These are phyloP conservation scores for Exophiala phaeomuriformis DNA, from an alignment of 2,329 filamentous ascomycete species.

Conservation along the genomic window DNA sequence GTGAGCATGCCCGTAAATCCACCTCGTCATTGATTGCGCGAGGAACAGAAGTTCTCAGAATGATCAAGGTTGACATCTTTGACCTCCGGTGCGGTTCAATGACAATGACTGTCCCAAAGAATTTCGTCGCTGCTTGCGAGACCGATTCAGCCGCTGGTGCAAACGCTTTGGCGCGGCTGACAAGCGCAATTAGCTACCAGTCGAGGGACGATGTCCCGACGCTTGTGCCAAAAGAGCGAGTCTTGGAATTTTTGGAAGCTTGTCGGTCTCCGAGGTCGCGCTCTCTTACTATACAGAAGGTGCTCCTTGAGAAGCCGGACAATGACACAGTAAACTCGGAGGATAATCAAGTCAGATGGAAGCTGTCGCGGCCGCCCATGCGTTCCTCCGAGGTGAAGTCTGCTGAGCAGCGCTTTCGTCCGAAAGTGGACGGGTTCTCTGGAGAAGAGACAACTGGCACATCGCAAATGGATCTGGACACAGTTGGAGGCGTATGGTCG, in stretches of 20 bases:
- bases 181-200: conserved; percentile 16
- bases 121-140: conserved; percentile 6
- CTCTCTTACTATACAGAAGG: conserved; percentile 11
- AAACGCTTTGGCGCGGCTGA: conserved; percentile 18
- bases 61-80: conserved; percentile 8
- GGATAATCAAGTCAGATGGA: conserved; percentile 4
- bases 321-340: background rate
- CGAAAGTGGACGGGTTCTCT: too few species aligned
- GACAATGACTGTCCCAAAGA: conserved; percentile 8
- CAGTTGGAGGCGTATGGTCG: conserved; percentile 7
- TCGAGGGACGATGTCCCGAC: conserved; percentile 14
- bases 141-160: conserved; percentile 11
- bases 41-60: conserved; percentile 5
- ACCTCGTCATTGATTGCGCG: conserved; percentile 4
- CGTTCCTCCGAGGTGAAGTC: conserved; percentile 9
- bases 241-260: conserved; percentile 12
- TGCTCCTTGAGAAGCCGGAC: conserved; percentile 6
- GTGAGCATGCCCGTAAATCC: conserved; percentile 3
- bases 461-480: background rate
- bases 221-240: conserved; percentile 9
- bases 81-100: conserved; percentile 18
- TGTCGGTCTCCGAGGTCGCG: background rate
- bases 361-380: conserved; percentile 18
- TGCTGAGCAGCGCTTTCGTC: conserved; percentile 3
- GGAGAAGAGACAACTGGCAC: background rate